A percentile compares a stretch with the other conserved stretches of the same genome.
Conservation (phyloP, 306 rosid species). For the Cotoneaster glaucophyllus region DNA sequence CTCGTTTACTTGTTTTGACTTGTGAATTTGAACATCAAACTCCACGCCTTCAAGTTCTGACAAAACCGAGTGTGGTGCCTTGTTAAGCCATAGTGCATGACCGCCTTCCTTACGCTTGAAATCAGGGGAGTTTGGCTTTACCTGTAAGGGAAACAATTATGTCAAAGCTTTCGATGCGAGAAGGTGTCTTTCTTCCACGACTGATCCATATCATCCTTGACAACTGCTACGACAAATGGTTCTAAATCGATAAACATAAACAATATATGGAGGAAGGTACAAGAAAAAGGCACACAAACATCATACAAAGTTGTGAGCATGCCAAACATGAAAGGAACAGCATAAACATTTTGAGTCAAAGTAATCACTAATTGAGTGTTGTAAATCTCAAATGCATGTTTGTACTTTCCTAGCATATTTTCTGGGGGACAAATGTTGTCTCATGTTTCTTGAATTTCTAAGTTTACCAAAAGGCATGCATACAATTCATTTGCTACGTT, state of each 20-base stretch:
- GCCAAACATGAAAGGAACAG: background rate
- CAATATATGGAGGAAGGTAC: background rate
- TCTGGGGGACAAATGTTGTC: background rate
- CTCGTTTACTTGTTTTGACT: slow-evolving; percentile 5
- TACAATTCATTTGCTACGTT: background rate
- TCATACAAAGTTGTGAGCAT: background rate
- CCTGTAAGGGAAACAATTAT: slow-evolving; percentile 28
- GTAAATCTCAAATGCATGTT: background rate
- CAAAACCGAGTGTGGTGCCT: slow-evolving; percentile 32
- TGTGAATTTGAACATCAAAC: slow-evolving; percentile 26
- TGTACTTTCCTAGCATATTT: background rate
- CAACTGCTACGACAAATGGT: background rate
- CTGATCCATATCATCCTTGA: background rate
- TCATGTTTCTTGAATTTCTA: background rate
- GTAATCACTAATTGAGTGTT: background rate
- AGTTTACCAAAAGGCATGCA: background rate
- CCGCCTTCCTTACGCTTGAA: slow-evolving; percentile 48
- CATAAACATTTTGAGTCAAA: background rate
- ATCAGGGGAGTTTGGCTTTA: slow-evolving; percentile 48
- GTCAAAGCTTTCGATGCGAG: background rate
- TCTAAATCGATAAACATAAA: background rate
- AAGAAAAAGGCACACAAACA: background rate
- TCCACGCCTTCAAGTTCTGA: slow-evolving; percentile 39
- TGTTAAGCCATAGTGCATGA: slow-evolving; percentile 42
- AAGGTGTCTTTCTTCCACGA: slow-evolving; percentile 3